These are phyloP conservation scores for Catenaria anguillulae DNA, from an alignment of 371 early-diverging fungal species.

Conservation along the genomic window DNA sequence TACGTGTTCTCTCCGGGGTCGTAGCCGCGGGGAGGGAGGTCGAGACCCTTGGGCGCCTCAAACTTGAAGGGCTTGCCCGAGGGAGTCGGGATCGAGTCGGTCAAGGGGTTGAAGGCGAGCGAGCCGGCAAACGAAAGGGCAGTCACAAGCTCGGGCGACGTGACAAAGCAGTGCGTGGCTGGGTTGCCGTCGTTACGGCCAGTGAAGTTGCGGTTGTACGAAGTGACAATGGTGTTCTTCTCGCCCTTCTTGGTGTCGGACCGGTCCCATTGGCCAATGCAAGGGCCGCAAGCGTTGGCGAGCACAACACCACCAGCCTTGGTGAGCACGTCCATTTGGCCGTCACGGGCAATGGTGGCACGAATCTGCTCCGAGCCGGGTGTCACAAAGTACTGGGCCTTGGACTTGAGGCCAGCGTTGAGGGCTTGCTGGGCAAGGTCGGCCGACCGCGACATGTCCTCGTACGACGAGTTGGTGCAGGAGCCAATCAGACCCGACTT, in stretches of 20 bases:
- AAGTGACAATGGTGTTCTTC: constrained; percentile 81
- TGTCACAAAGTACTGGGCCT: constrained; percentile 66
- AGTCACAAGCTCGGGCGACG: constrained; percentile 87
- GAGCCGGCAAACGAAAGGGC: constrained; percentile 76
- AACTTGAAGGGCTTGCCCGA: constrained; percentile 75
- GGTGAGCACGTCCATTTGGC: constrained; percentile 56
- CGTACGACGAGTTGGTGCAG: constrained; percentile 91
- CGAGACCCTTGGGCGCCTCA: constrained; percentile 52
- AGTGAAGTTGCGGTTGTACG: constrained; percentile 91
- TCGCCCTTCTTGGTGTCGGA: constrained; percentile 64
- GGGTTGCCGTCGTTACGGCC: constrained; percentile 87
- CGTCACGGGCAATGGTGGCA: constrained; percentile 86
- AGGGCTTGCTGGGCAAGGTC: constrained; percentile 67
- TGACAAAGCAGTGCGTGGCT: constrained; percentile 78
- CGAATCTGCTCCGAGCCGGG: constrained; percentile 92
- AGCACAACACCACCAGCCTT: constrained; percentile 70
- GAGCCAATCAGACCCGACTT: constrained; percentile 82
- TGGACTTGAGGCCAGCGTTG: constrained; percentile 58
- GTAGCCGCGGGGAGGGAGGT: constrained; percentile 78
- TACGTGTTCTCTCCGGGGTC: constrained; percentile 57
- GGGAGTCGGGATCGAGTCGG: constrained; percentile 54
- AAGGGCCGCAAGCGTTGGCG: constrained; percentile 95
- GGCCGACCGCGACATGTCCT: constrained; percentile 85
- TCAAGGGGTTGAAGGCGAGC: constrained; percentile 72
- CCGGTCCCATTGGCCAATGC: constrained; percentile 95